A percentile compares a stretch with the other conserved stretches of the same genome.
Evolutionary conservation across 331 rosid genomes (phyloP).

Genomic region (Telfairia occidentalis): DNA sequence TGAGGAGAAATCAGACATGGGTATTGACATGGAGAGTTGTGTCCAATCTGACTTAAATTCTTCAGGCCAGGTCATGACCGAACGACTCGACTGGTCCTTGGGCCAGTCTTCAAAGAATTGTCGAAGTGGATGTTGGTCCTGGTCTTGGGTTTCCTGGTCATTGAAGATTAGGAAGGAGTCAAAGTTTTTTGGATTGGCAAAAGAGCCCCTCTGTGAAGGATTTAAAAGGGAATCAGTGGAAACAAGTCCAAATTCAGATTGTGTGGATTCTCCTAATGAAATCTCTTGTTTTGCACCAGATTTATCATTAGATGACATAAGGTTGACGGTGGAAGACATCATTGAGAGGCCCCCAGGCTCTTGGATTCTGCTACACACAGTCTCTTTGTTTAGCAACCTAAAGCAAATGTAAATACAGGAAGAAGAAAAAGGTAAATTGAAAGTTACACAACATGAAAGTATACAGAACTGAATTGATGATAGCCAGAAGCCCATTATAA

Average conservation of each 20-base stretch:
- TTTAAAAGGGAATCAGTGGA: conserved; percentile 36
- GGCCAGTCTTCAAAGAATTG: conserved; percentile 34
- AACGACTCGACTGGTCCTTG: conserved; percentile 22
- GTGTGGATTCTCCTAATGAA: conserved; percentile 16
- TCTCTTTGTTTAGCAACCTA: conserved; percentile 15
- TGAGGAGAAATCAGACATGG: conserved; percentile 28
- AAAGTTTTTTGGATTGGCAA: conserved; percentile 22
- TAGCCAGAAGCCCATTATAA: background rate
- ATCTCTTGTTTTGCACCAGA: conserved; percentile 6
- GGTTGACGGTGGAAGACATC: conserved; percentile 17
- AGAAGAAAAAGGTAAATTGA: conserved; percentile 1
- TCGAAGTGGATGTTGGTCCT: conserved; percentile 27
- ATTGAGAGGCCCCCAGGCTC: conserved; percentile 16
- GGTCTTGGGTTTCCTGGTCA: conserved; percentile 27
- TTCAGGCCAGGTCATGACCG: conserved; percentile 28
- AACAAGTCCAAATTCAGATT: conserved; percentile 31
- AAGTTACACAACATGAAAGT: background rate
- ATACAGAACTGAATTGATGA: conserved; percentile 4
- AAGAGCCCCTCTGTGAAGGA: conserved; percentile 32
- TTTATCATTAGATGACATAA: background rate
- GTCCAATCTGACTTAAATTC: conserved; percentile 36
- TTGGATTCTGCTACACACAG: conserved; percentile 23
- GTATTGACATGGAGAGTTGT: conserved; percentile 35
- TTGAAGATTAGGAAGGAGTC: conserved; percentile 29
- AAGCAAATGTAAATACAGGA: background rate